Percentiles rank a stretch among this genome's conserved stretches.
Conservation (phyloP, 768 basidiomycete genomes). For the Peribolospora kevripleyi region DNA sequence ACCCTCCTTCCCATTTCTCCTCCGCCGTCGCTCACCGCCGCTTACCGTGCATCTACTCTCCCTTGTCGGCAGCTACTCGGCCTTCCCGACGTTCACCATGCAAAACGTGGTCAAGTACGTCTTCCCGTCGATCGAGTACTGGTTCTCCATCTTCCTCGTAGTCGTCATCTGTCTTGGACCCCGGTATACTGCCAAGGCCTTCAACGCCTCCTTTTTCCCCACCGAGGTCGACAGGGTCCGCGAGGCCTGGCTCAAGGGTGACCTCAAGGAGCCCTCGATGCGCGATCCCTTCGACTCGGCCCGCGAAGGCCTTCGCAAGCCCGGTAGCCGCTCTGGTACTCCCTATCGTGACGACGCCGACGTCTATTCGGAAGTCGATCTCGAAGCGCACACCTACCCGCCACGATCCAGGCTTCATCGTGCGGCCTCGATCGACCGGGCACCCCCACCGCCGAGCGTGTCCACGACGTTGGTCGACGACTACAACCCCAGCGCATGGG, state of each 20-base stretch:
- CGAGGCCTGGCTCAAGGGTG: constrained; percentile 68
- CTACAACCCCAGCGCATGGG: too few relatives aligned
- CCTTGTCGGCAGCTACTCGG: constrained; percentile 33
- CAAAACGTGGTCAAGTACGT: constrained; percentile 45
- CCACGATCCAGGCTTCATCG: neutral
- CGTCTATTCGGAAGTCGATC: constrained; percentile 14
- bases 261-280: constrained; percentile 41
- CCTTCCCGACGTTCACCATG: constrained; percentile 47
- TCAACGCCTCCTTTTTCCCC: constrained; percentile 45
- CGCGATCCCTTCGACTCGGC: too few relatives aligned
- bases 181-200: constrained; percentile 51
- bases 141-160: constrained; percentile 50
- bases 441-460: too few relatives aligned
- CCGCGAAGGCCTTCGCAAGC: neutral
- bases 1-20: neutral
- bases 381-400: constrained; percentile 5
- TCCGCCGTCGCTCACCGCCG: too few relatives aligned
- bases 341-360: constrained; percentile 11
- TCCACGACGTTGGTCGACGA: too few relatives aligned
- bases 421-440: too few relatives aligned
- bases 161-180: constrained; percentile 52
- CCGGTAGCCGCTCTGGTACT: neutral
- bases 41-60: neutral
- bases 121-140: constrained; percentile 58
- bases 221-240: constrained; percentile 74